These are phyloP conservation scores for Leccinum obscurum DNA, from an alignment of 768 basidiomycete species.

Conservation along the genomic window DNA sequence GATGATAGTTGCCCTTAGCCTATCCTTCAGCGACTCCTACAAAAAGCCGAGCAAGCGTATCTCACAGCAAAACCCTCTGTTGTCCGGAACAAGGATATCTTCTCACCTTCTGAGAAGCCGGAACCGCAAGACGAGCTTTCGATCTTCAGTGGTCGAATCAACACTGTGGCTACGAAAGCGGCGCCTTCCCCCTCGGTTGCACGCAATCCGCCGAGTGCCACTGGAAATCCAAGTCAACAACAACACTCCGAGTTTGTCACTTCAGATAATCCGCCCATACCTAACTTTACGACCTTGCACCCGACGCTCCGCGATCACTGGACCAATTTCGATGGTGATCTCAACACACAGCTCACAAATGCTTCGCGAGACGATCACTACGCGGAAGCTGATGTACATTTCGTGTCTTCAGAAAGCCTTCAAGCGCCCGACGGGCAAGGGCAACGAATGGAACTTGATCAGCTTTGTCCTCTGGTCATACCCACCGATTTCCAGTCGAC, in stretches of 20 bases:
- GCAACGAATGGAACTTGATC: slow-evolving; percentile 23
- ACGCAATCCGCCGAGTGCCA: slow-evolving; percentile 8
- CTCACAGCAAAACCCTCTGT: slow-evolving; percentile 46
- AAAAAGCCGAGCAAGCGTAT: slow-evolving; percentile 58
- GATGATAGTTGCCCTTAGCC: slow-evolving; percentile 44
- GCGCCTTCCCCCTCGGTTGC: slow-evolving; percentile 24
- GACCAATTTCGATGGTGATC: slow-evolving; percentile 54
- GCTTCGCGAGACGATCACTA: slow-evolving; percentile 28
- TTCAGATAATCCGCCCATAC: slow-evolving; percentile 23
- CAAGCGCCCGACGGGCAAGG: slow-evolving; percentile 2
- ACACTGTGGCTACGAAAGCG: slow-evolving; percentile 55
- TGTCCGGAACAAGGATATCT: slow-evolving; percentile 54
- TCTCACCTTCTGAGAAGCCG: slow-evolving; percentile 46
- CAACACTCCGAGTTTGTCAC: slow-evolving; percentile 30
- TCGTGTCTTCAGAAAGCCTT: slow-evolving; percentile 9
- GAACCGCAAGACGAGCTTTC: slow-evolving; percentile 67
- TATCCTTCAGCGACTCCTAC: slow-evolving; percentile 58
- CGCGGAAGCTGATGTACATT: slow-evolving; percentile 22
- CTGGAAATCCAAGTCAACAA: slow-evolving; percentile 29
- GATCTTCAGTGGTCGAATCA: slow-evolving; percentile 75
- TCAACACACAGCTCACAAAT: slow-evolving; percentile 50
- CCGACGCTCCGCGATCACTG: slow-evolving; percentile 57
- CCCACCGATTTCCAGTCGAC: slow-evolving; percentile 18
- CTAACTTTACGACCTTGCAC: slow-evolving; percentile 48
- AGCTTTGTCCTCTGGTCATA: slow-evolving; percentile 25